A percentile compares a stretch with the other conserved stretches of the same genome.
These are phyloP conservation scores for Lasiodiplodia theobromae DNA, from an alignment of 2,329 filamentous ascomycete species.

Conservation along the genomic window DNA sequence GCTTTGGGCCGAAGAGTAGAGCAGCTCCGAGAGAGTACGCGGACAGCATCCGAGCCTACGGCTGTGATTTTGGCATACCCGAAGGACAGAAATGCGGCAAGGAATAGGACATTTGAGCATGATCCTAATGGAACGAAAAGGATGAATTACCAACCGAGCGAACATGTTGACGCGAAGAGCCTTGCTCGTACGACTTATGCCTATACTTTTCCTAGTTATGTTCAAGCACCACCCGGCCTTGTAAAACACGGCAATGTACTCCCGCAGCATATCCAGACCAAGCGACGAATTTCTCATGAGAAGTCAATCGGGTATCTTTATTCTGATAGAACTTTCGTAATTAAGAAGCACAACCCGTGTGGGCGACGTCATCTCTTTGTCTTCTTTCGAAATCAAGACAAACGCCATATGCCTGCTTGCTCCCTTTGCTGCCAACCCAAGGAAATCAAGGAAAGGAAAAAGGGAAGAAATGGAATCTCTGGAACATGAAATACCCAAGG, in stretches of 20 bases:
- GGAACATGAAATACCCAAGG: not conserved
- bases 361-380: conserved; percentile 22
- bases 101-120: not conserved
- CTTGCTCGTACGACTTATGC: not conserved
- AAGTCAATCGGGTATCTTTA: conserved; percentile 13
- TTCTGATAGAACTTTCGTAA: conserved; percentile 5
- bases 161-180: not conserved
- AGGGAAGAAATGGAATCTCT: not conserved
- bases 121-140: not conserved
- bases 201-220: not conserved
- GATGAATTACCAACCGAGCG: not conserved
- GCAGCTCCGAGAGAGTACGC: not conserved
- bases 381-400: conserved; percentile 12
- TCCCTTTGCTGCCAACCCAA: not conserved
- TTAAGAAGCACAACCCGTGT: conserved; percentile 21
- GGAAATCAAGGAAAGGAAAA: not conserved
- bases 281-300: not conserved
- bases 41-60: not conserved
- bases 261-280: not conserved
- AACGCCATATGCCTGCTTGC: conserved; percentile 15
- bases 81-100: not conserved
- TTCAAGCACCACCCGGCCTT: not conserved
- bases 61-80: not conserved
- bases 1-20: not conserved
- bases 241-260: not conserved